Conservation (phyloP, 1,284 basidiomycete species). For the Athelia sp. region DNA sequence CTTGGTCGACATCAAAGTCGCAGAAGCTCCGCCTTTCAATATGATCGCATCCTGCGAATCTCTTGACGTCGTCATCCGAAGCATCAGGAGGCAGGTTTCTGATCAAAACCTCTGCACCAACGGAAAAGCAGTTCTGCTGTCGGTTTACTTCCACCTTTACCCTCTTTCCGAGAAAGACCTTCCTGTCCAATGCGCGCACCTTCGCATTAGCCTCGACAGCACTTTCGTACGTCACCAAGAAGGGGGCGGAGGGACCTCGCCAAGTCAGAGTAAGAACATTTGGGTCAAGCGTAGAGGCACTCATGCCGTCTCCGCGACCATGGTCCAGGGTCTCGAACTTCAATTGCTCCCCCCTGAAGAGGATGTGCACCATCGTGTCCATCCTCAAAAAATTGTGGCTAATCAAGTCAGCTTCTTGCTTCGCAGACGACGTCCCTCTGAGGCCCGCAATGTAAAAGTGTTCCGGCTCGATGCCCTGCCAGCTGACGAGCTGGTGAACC, state of each 20-base stretch:
- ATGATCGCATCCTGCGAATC: background rate
- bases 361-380: conserved; percentile 26
- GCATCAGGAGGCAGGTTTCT: conserved; percentile 22
- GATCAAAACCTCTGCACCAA: conserved; percentile 22
- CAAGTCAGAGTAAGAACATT: conserved; percentile 40
- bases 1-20: background rate
- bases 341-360: conserved; percentile 35
- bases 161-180: conserved; percentile 27
- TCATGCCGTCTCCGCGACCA: conserved; percentile 33
- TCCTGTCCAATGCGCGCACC: conserved; percentile 27
- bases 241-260: conserved; percentile 32
- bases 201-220: conserved; percentile 22
- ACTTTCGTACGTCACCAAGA: conserved; percentile 31
- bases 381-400: conserved; percentile 9
- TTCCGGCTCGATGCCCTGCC: conserved; percentile 13
- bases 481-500: conserved; percentile 14
- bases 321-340: conserved; percentile 29
- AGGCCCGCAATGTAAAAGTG: conserved; percentile 7
- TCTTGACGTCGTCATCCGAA: background rate
- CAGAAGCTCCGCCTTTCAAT: background rate
- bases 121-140: conserved; percentile 17
- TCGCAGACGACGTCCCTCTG: background rate
- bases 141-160: conserved; percentile 37
- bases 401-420: conserved; percentile 8
- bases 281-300: conserved; percentile 14